Evolutionary conservation across 163 green algal genomes (phyloP).

Genomic region (Chlorella variabilis): DNA sequence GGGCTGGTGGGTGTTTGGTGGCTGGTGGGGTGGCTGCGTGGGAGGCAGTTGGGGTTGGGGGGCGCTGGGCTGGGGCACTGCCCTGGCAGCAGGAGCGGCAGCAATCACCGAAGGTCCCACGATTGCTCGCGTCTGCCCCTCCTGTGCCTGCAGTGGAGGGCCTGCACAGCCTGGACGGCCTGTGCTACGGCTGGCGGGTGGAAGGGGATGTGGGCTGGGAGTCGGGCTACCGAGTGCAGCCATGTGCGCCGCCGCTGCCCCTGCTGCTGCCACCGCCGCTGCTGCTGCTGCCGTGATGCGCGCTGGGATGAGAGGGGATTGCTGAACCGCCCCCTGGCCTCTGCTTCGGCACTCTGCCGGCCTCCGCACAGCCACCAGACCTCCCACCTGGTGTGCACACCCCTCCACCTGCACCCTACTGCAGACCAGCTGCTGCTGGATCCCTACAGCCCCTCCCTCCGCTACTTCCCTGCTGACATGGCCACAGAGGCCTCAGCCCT

Average conservation of each 20-base stretch:
- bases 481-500: constrained; percentile 38
- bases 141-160: constrained; percentile 53
- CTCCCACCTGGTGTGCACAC: too few species aligned
- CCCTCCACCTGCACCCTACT: too few species aligned
- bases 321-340: too few species aligned
- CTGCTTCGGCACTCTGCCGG: too few species aligned
- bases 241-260: constrained; percentile 30
- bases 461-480: constrained; percentile 36
- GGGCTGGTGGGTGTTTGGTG: not conserved
- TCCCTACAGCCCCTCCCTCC: constrained; percentile 40
- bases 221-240: constrained; percentile 53
- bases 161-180: constrained; percentile 46
- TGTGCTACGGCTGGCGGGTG: constrained; percentile 83
- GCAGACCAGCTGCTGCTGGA: constrained; percentile 68
- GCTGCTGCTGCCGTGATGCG: not conserved
- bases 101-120: too few species aligned
- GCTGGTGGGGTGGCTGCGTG: not conserved
- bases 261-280: not conserved
- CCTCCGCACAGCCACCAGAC: too few species aligned
- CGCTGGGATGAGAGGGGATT: too few species aligned
- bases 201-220: constrained; percentile 62
- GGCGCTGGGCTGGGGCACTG: too few species aligned
- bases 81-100: too few species aligned
- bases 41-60: too few species aligned
- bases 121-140: too few species aligned